Conservation (phyloP, 306 rosid species). For the Cicer arietinum region DNA sequence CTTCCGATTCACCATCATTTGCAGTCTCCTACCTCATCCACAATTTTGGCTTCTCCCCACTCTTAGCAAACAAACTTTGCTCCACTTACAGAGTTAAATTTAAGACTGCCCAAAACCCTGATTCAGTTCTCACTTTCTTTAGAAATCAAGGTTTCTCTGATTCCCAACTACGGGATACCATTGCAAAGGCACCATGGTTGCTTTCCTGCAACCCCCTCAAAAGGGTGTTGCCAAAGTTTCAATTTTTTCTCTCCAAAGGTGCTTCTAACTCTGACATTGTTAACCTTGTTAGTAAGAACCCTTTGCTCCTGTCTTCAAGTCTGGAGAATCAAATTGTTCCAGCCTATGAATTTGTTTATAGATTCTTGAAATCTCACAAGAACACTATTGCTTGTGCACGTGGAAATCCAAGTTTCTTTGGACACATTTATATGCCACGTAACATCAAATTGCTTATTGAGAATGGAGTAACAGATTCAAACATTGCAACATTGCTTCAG, state of each 20-base stretch:
- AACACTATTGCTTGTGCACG: background rate
- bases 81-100: background rate
- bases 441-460: constrained; percentile 16
- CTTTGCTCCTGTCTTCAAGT: background rate
- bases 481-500: background rate
- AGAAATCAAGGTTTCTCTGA: background rate
- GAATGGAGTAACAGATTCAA: background rate
- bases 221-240: background rate
- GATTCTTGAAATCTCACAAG: constrained; percentile 15
- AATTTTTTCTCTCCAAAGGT: background rate
- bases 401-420: background rate
- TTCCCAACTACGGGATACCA: background rate
- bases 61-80: background rate
- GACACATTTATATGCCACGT: rapidly evolving
- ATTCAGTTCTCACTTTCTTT: background rate
- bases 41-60: background rate
- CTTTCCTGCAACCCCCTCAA: background rate
- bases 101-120: background rate
- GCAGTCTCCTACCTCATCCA: background rate
- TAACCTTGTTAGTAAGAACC: background rate
- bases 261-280: background rate
- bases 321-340: background rate
- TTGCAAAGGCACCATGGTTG: background rate
- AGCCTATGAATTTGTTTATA: background rate
- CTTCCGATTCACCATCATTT: background rate